These are phyloP conservation scores for Aureobasidium melanogenum DNA, from an alignment of 2,329 filamentous ascomycete species.

Conservation along the genomic window DNA sequence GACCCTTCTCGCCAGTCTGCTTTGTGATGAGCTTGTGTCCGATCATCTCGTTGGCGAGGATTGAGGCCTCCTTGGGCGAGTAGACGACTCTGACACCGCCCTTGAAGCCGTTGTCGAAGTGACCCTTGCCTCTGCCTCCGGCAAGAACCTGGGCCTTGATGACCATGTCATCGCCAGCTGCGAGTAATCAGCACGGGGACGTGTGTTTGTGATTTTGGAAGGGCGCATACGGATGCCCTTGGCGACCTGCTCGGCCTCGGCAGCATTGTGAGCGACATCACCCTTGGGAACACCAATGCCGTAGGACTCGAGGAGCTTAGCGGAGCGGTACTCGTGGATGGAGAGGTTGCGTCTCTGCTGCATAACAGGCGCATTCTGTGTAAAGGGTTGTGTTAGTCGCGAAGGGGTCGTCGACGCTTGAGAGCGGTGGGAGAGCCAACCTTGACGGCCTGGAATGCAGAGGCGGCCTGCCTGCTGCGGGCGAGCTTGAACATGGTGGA, in stretches of 20 bases:
- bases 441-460: slow-evolving; percentile 69
- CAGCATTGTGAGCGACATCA: slow-evolving; percentile 68
- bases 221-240: slow-evolving; percentile 65
- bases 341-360: slow-evolving; percentile 49
- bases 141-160: slow-evolving; percentile 99
- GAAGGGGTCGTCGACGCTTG: slow-evolving; percentile 19
- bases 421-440: slow-evolving; percentile 40
- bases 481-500: slow-evolving; percentile 76
- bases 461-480: slow-evolving; percentile 70
- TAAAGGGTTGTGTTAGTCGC: slow-evolving; percentile 13
- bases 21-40: slow-evolving; percentile 99
- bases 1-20: slow-evolving; percentile 89
- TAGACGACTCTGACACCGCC: slow-evolving; percentile 98
- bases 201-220: not conserved
- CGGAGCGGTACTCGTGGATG: slow-evolving; percentile 97
- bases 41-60: slow-evolving; percentile 99
- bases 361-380: slow-evolving; percentile 48
- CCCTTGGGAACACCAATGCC: slow-evolving; percentile 89
- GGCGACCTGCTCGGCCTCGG: slow-evolving; percentile 86
- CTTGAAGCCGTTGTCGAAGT: slow-evolving; percentile 97
- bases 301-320: slow-evolving; percentile 83
- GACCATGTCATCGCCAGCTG: slow-evolving; percentile 84
- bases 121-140: slow-evolving; percentile 94
- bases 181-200: slow-evolving; percentile 21
- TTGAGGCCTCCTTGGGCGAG: slow-evolving; percentile 90